phyloP scores from a whole-genome alignment of 805 yeast species.

The Saturnispora besseyi region DNA sequence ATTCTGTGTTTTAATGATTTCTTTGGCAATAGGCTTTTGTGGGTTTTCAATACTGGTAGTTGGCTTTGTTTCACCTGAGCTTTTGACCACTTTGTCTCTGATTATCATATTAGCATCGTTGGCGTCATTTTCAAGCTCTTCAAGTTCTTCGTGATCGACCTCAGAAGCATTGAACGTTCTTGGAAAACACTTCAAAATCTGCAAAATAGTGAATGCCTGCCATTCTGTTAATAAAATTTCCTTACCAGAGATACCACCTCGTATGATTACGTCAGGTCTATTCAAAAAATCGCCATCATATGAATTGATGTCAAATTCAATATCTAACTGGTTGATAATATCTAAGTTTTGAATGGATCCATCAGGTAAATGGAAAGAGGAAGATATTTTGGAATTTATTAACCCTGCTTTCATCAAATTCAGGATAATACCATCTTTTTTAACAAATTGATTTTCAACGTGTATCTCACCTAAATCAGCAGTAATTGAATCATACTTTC shows the following conservation, averaged over 20 bases:
- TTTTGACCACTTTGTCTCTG: conserved; percentile 12
- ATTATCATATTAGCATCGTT: conserved; percentile 48
- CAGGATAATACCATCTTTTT: conserved; percentile 24
- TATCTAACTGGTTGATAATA: conserved; percentile 57
- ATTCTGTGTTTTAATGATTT: neutral
- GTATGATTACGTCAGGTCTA: conserved; percentile 41
- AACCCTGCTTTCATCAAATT: conserved; percentile 64
- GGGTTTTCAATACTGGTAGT: neutral
- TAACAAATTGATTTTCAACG: conserved; percentile 50
- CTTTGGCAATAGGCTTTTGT: neutral
- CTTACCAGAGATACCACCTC: conserved; percentile 54
- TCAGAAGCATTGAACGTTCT: conserved; percentile 40
- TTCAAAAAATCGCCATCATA: conserved; percentile 31
- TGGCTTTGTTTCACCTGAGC: conserved; percentile 2
- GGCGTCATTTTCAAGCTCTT: conserved; percentile 57
- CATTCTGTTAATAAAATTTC: conserved; percentile 61
- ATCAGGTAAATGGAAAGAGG: conserved; percentile 42
- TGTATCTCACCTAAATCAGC: conserved; percentile 77
- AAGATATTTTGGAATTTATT: conserved; percentile 58
- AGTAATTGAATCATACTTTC: conserved; percentile 50
- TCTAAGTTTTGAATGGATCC: conserved; percentile 44
- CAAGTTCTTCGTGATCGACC: conserved; percentile 34
- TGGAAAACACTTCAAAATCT: conserved; percentile 47
- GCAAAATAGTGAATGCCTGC: conserved; percentile 51
- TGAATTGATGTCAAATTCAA: conserved; percentile 51